Evolutionary conservation across 345 rosid species (phyloP).

Genomic region (Aurinia saxatilis): DNA sequence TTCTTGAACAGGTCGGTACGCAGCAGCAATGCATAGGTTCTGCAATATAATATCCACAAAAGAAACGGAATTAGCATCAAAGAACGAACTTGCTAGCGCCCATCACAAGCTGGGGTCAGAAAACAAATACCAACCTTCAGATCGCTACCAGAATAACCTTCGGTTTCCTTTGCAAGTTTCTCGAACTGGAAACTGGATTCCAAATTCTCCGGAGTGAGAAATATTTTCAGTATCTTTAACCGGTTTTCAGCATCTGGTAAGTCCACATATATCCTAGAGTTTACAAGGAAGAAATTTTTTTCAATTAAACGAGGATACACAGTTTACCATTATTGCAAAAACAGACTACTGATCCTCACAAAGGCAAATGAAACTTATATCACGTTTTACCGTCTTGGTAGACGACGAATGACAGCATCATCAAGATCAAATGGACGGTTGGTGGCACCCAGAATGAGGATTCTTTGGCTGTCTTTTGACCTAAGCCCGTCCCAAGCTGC

Average conservation of each 20-base stretch:
- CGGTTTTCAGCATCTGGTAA: constrained; percentile 88
- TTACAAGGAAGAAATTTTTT: constrained; percentile 13
- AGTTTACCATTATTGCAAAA: neutral
- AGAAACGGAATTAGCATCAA: neutral
- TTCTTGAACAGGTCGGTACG: constrained; percentile 95
- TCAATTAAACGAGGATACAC: neutral
- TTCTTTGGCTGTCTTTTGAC: constrained; percentile 88
- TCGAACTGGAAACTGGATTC: constrained; percentile 48
- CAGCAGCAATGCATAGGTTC: constrained; percentile 95
- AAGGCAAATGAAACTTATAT: neutral
- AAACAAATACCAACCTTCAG: constrained; percentile 53
- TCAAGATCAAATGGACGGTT: constrained; percentile 99
- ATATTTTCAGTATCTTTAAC: constrained; percentile 67
- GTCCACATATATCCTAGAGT: constrained; percentile 75
- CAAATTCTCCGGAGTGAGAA: constrained; percentile 60
- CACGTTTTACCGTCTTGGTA: constrained; percentile 79
- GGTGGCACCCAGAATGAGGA: constrained; percentile 94
- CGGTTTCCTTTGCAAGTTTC: constrained; percentile 75
- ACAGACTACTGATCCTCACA: neutral
- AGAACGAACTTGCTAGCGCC: neutral
- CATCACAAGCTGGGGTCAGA: neutral
- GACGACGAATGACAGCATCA: constrained; percentile 93
- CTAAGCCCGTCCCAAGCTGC: constrained; percentile 99
- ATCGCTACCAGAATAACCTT: constrained; percentile 98
- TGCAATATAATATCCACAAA: constrained; percentile 30